Percentiles rank a stretch among this genome's conserved stretches.
Evolutionary conservation across 2,329 filamentous ascomycete species (phyloP).

Genomic region (Pseudopyricularia javanii): DNA sequence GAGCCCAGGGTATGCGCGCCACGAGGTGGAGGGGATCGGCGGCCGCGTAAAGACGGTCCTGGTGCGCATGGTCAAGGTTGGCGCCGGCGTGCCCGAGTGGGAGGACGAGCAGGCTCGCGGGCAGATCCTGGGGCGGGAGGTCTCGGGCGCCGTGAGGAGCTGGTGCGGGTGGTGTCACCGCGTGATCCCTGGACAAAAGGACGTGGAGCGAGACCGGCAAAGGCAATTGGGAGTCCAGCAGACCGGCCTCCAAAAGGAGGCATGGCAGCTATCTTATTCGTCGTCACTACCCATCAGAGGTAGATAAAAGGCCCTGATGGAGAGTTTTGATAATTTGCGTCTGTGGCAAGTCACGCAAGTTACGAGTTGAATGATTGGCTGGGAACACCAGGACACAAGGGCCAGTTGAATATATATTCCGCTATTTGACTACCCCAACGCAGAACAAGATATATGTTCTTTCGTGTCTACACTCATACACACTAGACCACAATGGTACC

Average conservation of each 20-base stretch:
- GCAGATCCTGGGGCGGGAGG: conserved; percentile 58
- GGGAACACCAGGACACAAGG: no score
- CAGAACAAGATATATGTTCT: no score
- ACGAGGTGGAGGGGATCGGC: conserved; percentile 86
- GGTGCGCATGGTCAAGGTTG: conserved; percentile 71
- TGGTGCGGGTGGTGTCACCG: conserved; percentile 91
- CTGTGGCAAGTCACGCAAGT: background rate
- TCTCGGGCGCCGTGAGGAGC: conserved; percentile 54
- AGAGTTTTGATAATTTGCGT: background rate
- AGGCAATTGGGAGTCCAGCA: background rate
- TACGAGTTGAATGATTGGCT: no score
- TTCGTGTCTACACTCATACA: no score
- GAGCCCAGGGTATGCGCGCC: conserved; percentile 64
- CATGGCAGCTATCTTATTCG: background rate
- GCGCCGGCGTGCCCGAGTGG: conserved; percentile 75
- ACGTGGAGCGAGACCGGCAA: conserved; percentile 17
- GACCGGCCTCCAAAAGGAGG: background rate
- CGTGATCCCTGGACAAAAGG: conserved; percentile 50
- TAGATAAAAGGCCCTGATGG: background rate
- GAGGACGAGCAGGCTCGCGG: conserved; percentile 62
- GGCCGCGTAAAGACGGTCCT: conserved; percentile 79
- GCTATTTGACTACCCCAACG: no score
- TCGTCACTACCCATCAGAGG: background rate
- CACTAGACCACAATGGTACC: no score
- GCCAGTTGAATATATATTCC: no score